These are phyloP conservation scores for Rhexocercosporidium sp. DNA, from an alignment of 2,329 filamentous ascomycete species.

Conservation along the genomic window DNA sequence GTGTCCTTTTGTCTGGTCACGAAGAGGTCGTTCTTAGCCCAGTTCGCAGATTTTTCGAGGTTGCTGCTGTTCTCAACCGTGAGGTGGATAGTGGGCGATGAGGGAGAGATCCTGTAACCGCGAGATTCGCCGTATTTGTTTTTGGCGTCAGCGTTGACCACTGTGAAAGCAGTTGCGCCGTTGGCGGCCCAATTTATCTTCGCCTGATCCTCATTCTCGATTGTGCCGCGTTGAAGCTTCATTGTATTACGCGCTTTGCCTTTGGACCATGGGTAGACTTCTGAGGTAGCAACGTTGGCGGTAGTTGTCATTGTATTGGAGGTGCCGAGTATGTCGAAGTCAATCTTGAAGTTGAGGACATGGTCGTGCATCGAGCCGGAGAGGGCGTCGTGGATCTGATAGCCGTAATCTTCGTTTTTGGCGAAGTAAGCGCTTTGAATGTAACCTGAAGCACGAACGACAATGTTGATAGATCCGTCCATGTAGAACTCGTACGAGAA, in stretches of 20 bases:
- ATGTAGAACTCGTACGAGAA: not conserved
- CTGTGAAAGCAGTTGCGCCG: not conserved
- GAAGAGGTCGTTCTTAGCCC: not conserved
- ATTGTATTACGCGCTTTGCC: not conserved
- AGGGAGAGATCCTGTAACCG: not conserved
- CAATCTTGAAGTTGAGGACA: slow-evolving; percentile 59
- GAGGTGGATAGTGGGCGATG: not conserved
- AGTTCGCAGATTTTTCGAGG: not conserved
- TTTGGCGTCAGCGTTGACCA: not conserved
- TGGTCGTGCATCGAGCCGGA: slow-evolving; percentile 60
- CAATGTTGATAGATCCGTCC: not conserved
- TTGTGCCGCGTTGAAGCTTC: not conserved
- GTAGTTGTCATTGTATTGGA: slow-evolving; percentile 21
- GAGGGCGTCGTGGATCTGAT: slow-evolving; percentile 53
- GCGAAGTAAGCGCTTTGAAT: not conserved
- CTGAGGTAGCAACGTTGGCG: not conserved
- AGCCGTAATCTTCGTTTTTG: slow-evolving; percentile 52
- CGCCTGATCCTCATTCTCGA: not conserved
- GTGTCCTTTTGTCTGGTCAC: not conserved
- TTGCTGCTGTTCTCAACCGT: not conserved
- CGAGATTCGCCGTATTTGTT: not conserved
- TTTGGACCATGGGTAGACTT: not conserved
- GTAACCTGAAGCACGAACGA: not conserved
- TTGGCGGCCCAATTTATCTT: not conserved
- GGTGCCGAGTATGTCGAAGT: slow-evolving; percentile 56